Evolutionary conservation across 768 basidiomycete species (phyloP).

Genomic region (Candolleomyces eurysporus): DNA sequence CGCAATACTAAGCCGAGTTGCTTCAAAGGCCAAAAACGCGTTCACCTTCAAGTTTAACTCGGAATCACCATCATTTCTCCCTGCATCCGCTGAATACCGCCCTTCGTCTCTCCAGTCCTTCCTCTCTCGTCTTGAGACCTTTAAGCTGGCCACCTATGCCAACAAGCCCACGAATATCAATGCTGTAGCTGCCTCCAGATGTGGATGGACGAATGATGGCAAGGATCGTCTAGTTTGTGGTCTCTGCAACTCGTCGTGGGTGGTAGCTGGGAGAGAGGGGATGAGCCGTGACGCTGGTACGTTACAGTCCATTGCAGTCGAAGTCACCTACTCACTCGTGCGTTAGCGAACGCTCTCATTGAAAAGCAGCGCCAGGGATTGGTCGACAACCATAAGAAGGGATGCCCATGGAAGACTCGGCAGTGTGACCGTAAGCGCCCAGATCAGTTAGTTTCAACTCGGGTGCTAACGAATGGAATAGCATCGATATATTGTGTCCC

Average conservation of each 20-base stretch:
- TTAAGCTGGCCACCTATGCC: conserved; percentile 75
- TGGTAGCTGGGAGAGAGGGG: conserved; percentile 66
- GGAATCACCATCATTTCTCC: conserved; percentile 26
- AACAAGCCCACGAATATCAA: conserved; percentile 75
- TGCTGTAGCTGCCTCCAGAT: conserved; percentile 77
- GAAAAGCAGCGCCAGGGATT: conserved; percentile 71
- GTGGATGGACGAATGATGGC: conserved; percentile 83
- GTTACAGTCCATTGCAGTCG: neutral
- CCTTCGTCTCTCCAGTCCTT: conserved; percentile 78
- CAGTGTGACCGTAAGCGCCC: conserved; percentile 71
- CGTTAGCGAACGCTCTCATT: conserved; percentile 62
- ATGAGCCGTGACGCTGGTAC: conserved; percentile 75
- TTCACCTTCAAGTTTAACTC: conserved; percentile 43
- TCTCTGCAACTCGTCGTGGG: conserved; percentile 72
- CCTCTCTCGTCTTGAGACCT: conserved; percentile 71
- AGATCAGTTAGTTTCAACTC: neutral
- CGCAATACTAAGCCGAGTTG: conserved; percentile 68
- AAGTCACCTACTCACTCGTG: neutral
- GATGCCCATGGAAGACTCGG: conserved; percentile 80
- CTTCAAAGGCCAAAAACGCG: conserved; percentile 51
- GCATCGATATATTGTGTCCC: conserved; percentile 77
- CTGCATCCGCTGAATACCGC: conserved; percentile 60
- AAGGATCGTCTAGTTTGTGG: conserved; percentile 78
- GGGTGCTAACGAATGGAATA: conserved; percentile 12
- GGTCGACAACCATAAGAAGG: conserved; percentile 71